phyloP scores from a whole-genome alignment of 441 rosid genomes.

The Arabidopsis lyrata region DNA sequence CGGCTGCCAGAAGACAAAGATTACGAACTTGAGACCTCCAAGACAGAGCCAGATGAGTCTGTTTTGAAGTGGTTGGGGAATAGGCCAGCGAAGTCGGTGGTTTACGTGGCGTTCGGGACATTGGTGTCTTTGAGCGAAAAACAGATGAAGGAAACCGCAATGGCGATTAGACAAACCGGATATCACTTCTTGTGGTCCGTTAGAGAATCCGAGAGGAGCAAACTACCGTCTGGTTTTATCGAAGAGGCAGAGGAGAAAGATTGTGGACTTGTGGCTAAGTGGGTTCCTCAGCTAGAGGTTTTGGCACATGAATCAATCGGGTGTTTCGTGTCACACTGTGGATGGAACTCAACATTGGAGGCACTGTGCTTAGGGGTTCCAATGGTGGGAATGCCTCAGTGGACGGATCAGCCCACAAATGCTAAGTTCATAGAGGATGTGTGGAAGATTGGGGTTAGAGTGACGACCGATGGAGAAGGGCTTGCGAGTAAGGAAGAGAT shows the following conservation, averaged over 20 bases:
- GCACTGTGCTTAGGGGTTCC: conserved; percentile 63
- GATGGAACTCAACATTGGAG: conserved; percentile 75
- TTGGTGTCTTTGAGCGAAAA: conserved; percentile 47
- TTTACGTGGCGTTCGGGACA: conserved; percentile 66
- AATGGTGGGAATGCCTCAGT: conserved; percentile 65
- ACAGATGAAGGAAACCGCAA: conserved; percentile 58
- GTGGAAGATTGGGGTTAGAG: conserved; percentile 60
- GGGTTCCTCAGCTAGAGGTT: conserved; percentile 61
- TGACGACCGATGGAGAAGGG: conserved; percentile 44
- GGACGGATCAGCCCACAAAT: conserved; percentile 60
- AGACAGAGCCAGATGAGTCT: conserved; percentile 39
- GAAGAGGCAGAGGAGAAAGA: conserved; percentile 49
- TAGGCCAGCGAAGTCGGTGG: conserved; percentile 49
- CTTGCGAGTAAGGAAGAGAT: conserved; percentile 47
- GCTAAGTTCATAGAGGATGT: conserved; percentile 59
- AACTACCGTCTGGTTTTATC: conserved; percentile 49
- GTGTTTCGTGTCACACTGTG: conserved; percentile 67
- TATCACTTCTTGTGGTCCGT: conserved; percentile 61
- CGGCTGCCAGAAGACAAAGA: conserved; percentile 56
- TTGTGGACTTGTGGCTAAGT: conserved; percentile 51
- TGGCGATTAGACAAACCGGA: conserved; percentile 50
- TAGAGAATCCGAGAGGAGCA: conserved; percentile 52
- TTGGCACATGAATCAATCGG: conserved; percentile 57
- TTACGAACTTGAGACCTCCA: conserved; percentile 52
- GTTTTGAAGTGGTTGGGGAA: conserved; percentile 53